Evolutionary conservation across 1,284 basidiomycete genomes (phyloP).

Genomic region (Boletellus deceptivus): DNA sequence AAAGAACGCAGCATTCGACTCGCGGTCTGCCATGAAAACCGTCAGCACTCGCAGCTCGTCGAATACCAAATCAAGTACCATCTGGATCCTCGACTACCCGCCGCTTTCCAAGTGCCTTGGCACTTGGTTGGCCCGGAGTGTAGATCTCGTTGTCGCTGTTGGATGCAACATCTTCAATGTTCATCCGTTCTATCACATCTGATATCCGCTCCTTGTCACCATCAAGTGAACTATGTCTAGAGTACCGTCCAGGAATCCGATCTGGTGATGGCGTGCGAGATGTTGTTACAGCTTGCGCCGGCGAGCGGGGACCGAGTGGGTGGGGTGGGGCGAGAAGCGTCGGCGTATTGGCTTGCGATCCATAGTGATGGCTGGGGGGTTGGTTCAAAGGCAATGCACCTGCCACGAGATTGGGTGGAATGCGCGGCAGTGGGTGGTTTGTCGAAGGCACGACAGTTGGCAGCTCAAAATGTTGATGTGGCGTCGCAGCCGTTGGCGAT

Average conservation of each 20-base stretch:
- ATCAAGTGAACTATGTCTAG: slow-evolving; percentile 23
- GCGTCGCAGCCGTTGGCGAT: slow-evolving; percentile 36
- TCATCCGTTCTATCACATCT: slow-evolving; percentile 29
- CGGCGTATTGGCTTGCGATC: slow-evolving; percentile 26
- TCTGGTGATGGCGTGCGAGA: slow-evolving; percentile 58
- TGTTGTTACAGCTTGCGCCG: slow-evolving; percentile 41
- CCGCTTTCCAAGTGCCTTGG: slow-evolving; percentile 79
- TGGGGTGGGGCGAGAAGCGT: slow-evolving; percentile 60
- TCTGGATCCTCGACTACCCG: slow-evolving; percentile 52
- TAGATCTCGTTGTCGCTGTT: slow-evolving; percentile 34
- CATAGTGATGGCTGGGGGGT: slow-evolving; percentile 19
- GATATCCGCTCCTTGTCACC: slow-evolving; percentile 23
- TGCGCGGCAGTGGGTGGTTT: slow-evolving; percentile 40
- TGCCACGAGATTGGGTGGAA: slow-evolving; percentile 30
- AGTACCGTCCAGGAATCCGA: slow-evolving; percentile 19
- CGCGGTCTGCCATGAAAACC: slow-evolving; percentile 28
- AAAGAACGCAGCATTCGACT: slow-evolving; percentile 46
- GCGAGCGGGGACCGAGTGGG: slow-evolving; percentile 66
- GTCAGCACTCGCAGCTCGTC: neutral
- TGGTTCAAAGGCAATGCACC: slow-evolving; percentile 17
- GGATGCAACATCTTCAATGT: slow-evolving; percentile 25
- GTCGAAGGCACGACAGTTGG: slow-evolving; percentile 36
- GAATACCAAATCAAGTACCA: slow-evolving; percentile 29
- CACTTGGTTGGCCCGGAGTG: slow-evolving; percentile 56
- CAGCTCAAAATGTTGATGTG: slow-evolving; percentile 33